Percentiles rank a stretch among this genome's conserved stretches.
phyloP scores from a whole-genome alignment of 2,329 filamentous ascomycete genomes.

The Dactylellina sp. region DNA sequence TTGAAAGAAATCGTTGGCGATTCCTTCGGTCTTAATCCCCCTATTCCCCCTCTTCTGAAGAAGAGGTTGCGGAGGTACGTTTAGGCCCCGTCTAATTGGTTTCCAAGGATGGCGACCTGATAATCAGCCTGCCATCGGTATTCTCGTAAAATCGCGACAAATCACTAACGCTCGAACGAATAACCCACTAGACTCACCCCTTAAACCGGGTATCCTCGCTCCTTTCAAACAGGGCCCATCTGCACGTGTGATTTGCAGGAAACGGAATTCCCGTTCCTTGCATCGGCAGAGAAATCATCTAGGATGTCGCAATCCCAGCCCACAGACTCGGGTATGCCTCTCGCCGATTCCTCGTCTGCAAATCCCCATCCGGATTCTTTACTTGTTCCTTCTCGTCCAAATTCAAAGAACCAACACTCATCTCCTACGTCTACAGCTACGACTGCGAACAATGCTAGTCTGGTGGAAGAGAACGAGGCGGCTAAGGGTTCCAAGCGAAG shows the following conservation, averaged over 20 bases:
- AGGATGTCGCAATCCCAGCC: conserved; percentile 56
- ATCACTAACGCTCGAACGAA: conserved; percentile 26
- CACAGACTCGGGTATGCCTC: conserved; percentile 56
- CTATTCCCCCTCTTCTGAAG: conserved; percentile 21
- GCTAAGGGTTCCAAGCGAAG: conserved; percentile 59
- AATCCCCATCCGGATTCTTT: conserved; percentile 55
- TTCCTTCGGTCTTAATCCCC: conserved; percentile 25
- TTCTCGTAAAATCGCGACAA: conserved; percentile 13
- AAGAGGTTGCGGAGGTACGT: conserved; percentile 48
- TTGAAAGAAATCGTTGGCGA: conserved; percentile 20
- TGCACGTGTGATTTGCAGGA: conserved; percentile 53
- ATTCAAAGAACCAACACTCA: conserved; percentile 57
- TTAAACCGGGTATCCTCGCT: conserved; percentile 51
- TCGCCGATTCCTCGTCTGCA: conserved; percentile 56
- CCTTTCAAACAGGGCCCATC: conserved; percentile 31
- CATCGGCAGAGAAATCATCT: conserved; percentile 20
- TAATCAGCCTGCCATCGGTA: background rate
- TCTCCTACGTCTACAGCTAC: conserved; percentile 59
- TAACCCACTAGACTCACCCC: conserved; percentile 23
- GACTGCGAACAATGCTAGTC: conserved; percentile 59
- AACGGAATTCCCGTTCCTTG: conserved; percentile 45
- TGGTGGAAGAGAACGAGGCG: conserved; percentile 59
- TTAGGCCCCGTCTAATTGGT: conserved; percentile 9
- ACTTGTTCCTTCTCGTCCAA: conserved; percentile 56
- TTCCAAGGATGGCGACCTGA: conserved; percentile 6